These are phyloP conservation scores for Sarocladium brachiariae DNA, from an alignment of 2,329 filamentous ascomycete species.

Conservation along the genomic window DNA sequence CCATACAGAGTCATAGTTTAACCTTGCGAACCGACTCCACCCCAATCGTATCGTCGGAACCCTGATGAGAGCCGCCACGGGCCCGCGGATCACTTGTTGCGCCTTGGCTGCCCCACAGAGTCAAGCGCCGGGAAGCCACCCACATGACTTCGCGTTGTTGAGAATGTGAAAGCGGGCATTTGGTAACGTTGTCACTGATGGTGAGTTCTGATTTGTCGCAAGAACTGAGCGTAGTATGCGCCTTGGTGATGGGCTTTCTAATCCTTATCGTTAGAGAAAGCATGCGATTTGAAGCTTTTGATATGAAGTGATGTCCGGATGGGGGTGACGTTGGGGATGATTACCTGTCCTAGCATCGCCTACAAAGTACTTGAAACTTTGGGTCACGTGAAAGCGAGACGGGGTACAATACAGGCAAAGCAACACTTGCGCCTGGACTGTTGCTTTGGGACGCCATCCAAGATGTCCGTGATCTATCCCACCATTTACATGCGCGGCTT, in stretches of 20 bases:
- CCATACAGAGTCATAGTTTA: neutral
- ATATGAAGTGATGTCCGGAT: no score
- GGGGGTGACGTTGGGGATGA: neutral
- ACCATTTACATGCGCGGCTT: no score
- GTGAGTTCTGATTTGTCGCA: neutral
- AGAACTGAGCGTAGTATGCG: neutral
- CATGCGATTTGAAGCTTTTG: neutral
- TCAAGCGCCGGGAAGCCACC: constrained; percentile 11
- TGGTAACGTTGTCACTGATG: no score
- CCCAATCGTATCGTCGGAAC: neutral
- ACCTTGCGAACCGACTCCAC: neutral
- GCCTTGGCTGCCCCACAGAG: constrained; percentile 14
- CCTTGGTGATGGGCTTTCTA: neutral
- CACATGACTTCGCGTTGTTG: neutral
- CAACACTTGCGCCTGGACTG: neutral
- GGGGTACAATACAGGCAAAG: neutral
- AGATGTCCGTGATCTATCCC: no score
- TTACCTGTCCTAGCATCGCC: no score
- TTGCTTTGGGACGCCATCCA: neutral
- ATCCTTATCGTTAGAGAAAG: constrained; percentile 1
- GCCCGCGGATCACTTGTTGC: constrained; percentile 5
- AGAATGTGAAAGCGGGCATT: no score
- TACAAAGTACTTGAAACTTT: no score
- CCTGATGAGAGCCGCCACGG: neutral
- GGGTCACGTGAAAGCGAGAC: neutral